These are phyloP conservation scores for Penicillium sumatraense DNA, from an alignment of 2,329 filamentous ascomycete species.

Conservation along the genomic window DNA sequence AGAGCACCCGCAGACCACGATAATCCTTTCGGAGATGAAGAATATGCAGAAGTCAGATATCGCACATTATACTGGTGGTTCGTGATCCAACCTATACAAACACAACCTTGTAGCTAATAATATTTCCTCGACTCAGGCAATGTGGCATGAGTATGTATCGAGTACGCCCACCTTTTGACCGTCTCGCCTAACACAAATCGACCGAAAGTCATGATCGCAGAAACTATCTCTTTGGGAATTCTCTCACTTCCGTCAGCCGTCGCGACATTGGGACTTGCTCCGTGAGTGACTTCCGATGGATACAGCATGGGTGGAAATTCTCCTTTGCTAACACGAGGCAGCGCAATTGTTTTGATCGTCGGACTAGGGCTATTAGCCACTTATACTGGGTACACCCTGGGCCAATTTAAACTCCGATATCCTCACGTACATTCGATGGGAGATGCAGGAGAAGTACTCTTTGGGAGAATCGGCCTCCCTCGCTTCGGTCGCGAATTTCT, in stretches of 20 bases:
- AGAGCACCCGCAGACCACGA: not conserved
- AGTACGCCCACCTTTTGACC: not conserved
- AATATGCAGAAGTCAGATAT: constrained; percentile 1
- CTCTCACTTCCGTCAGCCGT: constrained; percentile 59
- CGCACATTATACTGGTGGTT: constrained; percentile 1
- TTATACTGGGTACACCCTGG: constrained; percentile 63
- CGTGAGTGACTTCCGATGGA: constrained; percentile 35
- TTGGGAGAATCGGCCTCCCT: constrained; percentile 44
- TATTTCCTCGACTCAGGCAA: not conserved
- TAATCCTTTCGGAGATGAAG: not conserved
- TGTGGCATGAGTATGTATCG: constrained; percentile 1
- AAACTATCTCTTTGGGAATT: constrained; percentile 55
- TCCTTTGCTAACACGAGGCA: constrained; percentile 17
- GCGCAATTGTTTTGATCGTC: constrained; percentile 57
- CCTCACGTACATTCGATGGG: constrained; percentile 67
- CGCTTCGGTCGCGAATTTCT: constrained; percentile 62
- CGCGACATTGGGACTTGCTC: constrained; percentile 56
- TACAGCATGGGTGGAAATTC: too few species aligned
- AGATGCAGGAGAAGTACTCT: constrained; percentile 67
- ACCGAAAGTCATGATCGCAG: constrained; percentile 21
- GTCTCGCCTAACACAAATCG: not conserved
- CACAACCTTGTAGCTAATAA: not conserved
- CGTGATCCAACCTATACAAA: not conserved
- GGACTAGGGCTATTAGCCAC: constrained; percentile 57
- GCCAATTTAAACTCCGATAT: constrained; percentile 59